Evolutionary conservation across 2,329 filamentous ascomycete species (phyloP), one percentile per base, ranked within the genome.

Genomic region (Colletotrichum orchidophilum): DNA sequence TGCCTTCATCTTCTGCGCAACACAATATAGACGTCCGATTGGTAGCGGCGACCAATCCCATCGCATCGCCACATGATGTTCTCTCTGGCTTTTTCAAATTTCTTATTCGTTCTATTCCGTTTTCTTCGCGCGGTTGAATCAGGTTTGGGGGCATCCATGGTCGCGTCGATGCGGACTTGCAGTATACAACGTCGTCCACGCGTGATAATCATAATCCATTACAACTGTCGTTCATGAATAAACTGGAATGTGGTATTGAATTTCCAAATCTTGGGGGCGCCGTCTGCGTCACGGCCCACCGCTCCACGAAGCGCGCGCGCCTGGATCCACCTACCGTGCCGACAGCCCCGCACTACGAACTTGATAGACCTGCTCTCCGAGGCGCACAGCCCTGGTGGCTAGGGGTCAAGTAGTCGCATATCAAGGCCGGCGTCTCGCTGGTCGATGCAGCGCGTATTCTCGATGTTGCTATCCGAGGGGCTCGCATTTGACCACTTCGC

Each of bases 101-200:
- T 63, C 39, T 63, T 26, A 31, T 63, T 52, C 39, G 42, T 63
- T 49, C 59, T 63, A 31, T 53, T 42, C 29, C 59, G 59, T 15
- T 31, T 63, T 26, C 9, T 53, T 58, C 12, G 21, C 13, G 12
- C 6, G 21, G 21, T 13, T 52, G 21, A 15, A 21, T 4, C 24
- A 52, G 12, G 21, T 26, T 52, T 24, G 26, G 24, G 24, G 26
- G 26, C 11, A 21, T 52, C 49, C 24, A 52, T 52, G 15, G 15
- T 42, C 5, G 35, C 35, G 35, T 42, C 1, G 18, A 42, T 42
- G 15, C 15, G 1, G 35, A 42, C 35, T 42, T 42, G 13, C 15
- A 42, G 1, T 6, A 42, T 42, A 6, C 15, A 42, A 42, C 5
- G 35, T 42, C 18, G 15, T 42, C 7, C 3, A 6, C 8, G 15